Evolutionary conservation across 2,329 filamentous ascomycete species (phyloP), one percentile per base, ranked within the genome.

Genomic region (Rhynchosporium agropyri): DNA sequence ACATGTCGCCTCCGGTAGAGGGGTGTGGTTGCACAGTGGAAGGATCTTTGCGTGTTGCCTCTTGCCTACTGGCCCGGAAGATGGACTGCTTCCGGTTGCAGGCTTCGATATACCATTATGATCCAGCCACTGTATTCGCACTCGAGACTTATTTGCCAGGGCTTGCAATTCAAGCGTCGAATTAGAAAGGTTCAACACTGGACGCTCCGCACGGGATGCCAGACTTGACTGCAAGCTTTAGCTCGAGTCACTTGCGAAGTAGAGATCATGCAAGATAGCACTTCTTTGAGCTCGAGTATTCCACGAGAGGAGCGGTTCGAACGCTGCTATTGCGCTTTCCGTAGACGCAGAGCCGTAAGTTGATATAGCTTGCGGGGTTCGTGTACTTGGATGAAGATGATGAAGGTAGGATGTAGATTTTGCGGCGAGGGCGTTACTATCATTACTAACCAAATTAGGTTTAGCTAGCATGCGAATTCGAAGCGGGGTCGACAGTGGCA

Each of bases 141-240:
- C 51, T 40, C 33, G 33, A 36, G 36, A 55, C 15, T 55, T 55
- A 55, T 55, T 55, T 55, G 51, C 51, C 51, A 55, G 51, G 26
- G 51, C 51, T 55, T 55, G 51, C 51, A 55, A 36, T 55, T 55
- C 51, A 55, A 28, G 51, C 51, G 51, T 55, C 51, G 51, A 55
- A 55, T 55, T 55, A 55, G 51, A 55, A 40, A 55, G 33, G 33
- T 40, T 9, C 15, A 55, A 31, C 51, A 55, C 51, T 55, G 51
- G 51, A 55, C 51, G 51, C 51, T 55, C 33, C 10, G 51, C 51
- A 36, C 15, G 13, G 51, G 51, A 55, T 55, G 33, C 51, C 51
- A 28, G 51, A 55, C 10, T 55, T 55, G 51, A 55, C 51, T 55
- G 26, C 51, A 55, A 55, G 33, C 33, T 36, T 36, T 36, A 36